Percentiles rank a stretch among this genome's conserved stretches.
phyloP scores from a whole-genome alignment of 1,284 basidiomycete species.

The Trametes pubescens region DNA sequence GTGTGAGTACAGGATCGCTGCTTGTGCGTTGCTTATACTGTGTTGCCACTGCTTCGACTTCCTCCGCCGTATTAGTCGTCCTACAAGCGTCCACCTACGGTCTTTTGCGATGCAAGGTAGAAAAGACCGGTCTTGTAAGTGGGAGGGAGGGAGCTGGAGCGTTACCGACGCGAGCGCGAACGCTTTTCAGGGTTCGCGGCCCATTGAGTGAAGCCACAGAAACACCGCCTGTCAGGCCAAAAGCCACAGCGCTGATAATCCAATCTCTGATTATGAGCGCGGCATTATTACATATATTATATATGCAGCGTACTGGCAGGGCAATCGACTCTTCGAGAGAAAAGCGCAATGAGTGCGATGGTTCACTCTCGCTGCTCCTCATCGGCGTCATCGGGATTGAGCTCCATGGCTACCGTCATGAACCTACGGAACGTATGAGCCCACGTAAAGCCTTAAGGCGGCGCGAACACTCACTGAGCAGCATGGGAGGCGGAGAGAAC shows the following conservation, averaged over 20 bases:
- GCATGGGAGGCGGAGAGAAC: constrained; percentile 76
- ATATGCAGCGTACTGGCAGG: background rate
- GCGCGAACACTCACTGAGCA: constrained; percentile 62
- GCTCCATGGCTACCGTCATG: constrained; percentile 67
- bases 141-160: no score
- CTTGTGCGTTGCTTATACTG: no score
- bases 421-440: constrained; percentile 50
- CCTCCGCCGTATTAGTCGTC: no score
- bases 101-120: no score
- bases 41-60: no score
- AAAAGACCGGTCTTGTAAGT: no score
- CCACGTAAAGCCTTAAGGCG: background rate
- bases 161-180: background rate
- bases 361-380: constrained; percentile 14
- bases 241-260: background rate
- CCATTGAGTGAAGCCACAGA: background rate
- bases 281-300: background rate
- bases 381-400: constrained; percentile 54
- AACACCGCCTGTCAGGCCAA: background rate
- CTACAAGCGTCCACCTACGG: no score
- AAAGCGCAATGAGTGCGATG: no score
- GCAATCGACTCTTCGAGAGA: no score
- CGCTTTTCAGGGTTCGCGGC: background rate
- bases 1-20: no score
- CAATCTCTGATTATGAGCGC: constrained; percentile 2